Evolutionary conservation across 176 grass and related monocot species (phyloP), one percentile per base, ranked within the genome.

Genomic region (Triticum timopheevii): DNA sequence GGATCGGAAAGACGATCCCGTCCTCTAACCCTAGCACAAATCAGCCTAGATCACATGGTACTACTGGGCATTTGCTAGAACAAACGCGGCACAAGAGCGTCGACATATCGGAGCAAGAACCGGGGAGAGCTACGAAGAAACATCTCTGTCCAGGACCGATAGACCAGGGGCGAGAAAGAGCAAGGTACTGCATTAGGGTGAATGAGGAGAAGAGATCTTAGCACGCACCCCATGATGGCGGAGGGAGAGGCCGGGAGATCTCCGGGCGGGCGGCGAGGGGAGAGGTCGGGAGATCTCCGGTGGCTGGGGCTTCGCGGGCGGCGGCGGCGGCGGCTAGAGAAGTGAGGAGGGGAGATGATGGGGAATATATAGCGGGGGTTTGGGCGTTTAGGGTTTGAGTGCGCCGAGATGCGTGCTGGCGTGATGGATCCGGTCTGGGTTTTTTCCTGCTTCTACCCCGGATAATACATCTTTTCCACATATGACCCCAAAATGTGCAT

Each of bases 181-280:
- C 22, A 35, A 25, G 44, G 15, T 17, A 13, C 68, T 1, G 20
- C 36, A 73, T 24, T 35, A 27, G 30, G 19, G 19, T 11, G 33
- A 25, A 39, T 22, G 31, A 15, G 16, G 20, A 58, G 56, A 42
- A 1, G 4, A 28, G 25, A 84, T 68, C 5, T 68, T 61, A 56
- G 88, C 28, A 84, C 76, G 45, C 81, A 91, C 89, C 89, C 89
- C 89, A 91, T 91, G 80, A 72, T n/a, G 61, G 44, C 80, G 45
- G 88, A 34, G 79, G 61, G 13, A 80, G 89, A 47, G 39, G 39
- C 22, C 39, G 61, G 20, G 35, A 76, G 59, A 75, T 50, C 83
- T 77, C 58, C 54, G 82, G 12, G 2, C 7, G 23, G 20, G 59
- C 74, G 68, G 13, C 19, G 39, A 2, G 3, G 17, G 35, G 30